A percentile compares a stretch with the other conserved stretches of the same genome.
Evolutionary conservation across 1,284 basidiomycete genomes (phyloP).

Genomic region (Naganishia liquefaciens): DNA sequence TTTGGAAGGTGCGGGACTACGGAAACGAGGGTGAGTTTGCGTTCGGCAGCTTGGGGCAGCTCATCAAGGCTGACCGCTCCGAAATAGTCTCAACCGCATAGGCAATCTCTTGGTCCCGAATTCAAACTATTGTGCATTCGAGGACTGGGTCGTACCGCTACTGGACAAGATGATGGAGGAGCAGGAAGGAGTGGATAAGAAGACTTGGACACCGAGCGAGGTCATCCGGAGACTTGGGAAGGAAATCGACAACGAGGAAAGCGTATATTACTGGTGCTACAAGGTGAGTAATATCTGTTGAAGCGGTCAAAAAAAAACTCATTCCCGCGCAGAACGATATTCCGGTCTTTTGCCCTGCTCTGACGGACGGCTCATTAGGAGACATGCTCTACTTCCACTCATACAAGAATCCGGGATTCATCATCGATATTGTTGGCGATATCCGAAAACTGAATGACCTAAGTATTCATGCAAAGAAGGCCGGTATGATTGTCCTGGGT

Average conservation of each 20-base stretch:
- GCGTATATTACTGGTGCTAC: constrained; percentile 98
- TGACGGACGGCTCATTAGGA: constrained; percentile 96
- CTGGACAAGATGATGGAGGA: constrained; percentile 88
- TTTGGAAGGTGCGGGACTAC: constrained; percentile 83
- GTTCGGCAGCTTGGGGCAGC: too few species aligned
- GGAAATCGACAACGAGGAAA: constrained; percentile 94
- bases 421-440: constrained; percentile 92
- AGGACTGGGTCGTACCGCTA: constrained; percentile 97
- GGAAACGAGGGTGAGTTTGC: constrained; percentile 65
- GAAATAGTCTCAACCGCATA: constrained; percentile 77
- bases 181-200: constrained; percentile 62
- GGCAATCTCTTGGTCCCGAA: constrained; percentile 98
- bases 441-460: constrained; percentile 90
- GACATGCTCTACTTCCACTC: constrained; percentile 99
- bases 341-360: constrained; percentile 96
- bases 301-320: neutral
- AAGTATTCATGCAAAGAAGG: constrained; percentile 82
- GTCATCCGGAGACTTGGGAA: constrained; percentile 90
- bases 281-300: constrained; percentile 66
- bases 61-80: neutral
- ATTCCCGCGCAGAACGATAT: constrained; percentile 76
- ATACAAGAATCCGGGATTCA: constrained; percentile 82
- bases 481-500: constrained; percentile 97
- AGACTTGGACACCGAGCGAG: constrained; percentile 84
- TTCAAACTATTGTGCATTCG: constrained; percentile 99